Evolutionary conservation across 805 yeast genomes (phyloP).

Genomic region (Lipomyces kockii): DNA sequence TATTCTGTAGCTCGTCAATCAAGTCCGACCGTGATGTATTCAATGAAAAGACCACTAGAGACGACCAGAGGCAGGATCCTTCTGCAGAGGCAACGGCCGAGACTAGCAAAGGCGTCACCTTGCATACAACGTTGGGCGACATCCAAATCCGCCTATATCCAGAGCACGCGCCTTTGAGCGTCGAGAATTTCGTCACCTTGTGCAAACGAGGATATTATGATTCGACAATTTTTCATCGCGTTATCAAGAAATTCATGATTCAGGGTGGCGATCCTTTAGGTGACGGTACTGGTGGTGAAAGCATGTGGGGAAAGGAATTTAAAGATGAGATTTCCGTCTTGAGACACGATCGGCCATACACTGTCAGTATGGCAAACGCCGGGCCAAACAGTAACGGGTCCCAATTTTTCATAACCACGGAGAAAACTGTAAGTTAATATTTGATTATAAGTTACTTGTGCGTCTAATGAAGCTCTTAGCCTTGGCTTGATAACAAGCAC

Average conservation of each 20-base stretch:
- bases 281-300: constrained; percentile 50
- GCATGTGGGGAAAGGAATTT: constrained; percentile 47
- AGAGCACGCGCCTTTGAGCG: constrained; percentile 50
- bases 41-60: constrained; percentile 38
- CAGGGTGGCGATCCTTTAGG: constrained; percentile 64
- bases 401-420: constrained; percentile 64
- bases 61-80: constrained; percentile 8
- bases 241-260: constrained; percentile 61
- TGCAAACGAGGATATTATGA: constrained; percentile 50
- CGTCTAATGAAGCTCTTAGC: constrained; percentile 46
- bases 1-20: constrained; percentile 3
- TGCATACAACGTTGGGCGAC: constrained; percentile 54
- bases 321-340: constrained; percentile 56
- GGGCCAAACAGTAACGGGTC: constrained; percentile 65
- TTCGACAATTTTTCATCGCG: constrained; percentile 46
- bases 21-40: constrained; percentile 41
- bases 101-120: constrained; percentile 37
- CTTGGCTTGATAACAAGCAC: constrained; percentile 62
- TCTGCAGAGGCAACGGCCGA: constrained; percentile 22
- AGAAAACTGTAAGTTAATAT: constrained; percentile 46
- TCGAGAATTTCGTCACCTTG: constrained; percentile 49
- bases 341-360: constrained; percentile 58
- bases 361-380: constrained; percentile 65
- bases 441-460: not conserved
- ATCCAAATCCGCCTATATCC: constrained; percentile 48